phyloP scores from a whole-genome alignment of 2,329 filamentous ascomycete genomes.

The Epichloe glyceriae region DNA sequence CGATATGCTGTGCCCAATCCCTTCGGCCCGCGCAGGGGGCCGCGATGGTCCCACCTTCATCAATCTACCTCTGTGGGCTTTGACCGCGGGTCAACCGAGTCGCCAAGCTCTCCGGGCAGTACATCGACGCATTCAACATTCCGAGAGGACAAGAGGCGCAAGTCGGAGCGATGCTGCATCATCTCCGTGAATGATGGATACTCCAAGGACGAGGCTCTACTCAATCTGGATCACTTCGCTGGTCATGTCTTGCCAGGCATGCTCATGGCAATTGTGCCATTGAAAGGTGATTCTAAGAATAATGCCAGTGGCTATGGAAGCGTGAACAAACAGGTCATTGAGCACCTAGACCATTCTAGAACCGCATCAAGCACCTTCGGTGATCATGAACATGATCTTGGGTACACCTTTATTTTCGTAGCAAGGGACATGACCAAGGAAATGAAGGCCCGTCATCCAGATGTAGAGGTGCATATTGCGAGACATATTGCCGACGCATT shows the following conservation, averaged over 20 bases:
- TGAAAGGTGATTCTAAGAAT: slow-evolving; percentile 38
- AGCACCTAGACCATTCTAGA: slow-evolving; percentile 15
- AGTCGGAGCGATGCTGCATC: slow-evolving; percentile 35
- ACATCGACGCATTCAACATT: slow-evolving; percentile 37
- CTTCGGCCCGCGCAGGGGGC: slow-evolving; percentile 31
- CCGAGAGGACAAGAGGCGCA: slow-evolving; percentile 20
- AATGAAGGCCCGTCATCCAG: slow-evolving; percentile 48
- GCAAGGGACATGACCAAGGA: slow-evolving; percentile 60
- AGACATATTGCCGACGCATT: slow-evolving; percentile 70
- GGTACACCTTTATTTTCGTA: slow-evolving; percentile 51
- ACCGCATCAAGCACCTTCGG: slow-evolving; percentile 9
- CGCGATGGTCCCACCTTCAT: slow-evolving; percentile 40
- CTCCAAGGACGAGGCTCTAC: slow-evolving; percentile 63
- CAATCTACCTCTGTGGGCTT: slow-evolving; percentile 36
- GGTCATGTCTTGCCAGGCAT: slow-evolving; percentile 50
- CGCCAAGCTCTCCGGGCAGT: slow-evolving; percentile 34
- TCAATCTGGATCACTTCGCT: slow-evolving; percentile 61
- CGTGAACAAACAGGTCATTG: slow-evolving; percentile 19
- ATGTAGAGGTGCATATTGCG: slow-evolving; percentile 59
- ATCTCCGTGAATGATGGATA: slow-evolving; percentile 59
- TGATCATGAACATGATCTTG: slow-evolving; percentile 14
- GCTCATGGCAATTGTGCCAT: slow-evolving; percentile 58
- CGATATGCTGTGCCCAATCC: slow-evolving; percentile 27
- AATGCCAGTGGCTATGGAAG: slow-evolving; percentile 16
- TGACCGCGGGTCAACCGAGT: slow-evolving; percentile 28